Base-by-base conservation (phyloP, 2,329 filamentous ascomycete species). In the Paecilomyces formosus region DNA sequence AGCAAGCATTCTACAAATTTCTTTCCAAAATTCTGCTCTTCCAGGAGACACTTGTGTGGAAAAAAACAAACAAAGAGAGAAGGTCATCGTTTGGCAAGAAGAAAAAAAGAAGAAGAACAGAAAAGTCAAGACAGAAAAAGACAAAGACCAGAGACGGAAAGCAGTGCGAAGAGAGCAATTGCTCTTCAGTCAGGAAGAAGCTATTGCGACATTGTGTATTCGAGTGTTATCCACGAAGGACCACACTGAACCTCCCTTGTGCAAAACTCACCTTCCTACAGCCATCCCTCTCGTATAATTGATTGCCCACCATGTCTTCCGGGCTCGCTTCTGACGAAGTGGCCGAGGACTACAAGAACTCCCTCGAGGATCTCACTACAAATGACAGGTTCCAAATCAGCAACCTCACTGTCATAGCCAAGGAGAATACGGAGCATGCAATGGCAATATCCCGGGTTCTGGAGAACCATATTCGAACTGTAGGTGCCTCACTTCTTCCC, bases 351-450 rank as follows among this genome's bases (percentile, higher is more conserved):
- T 99, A 96, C 79, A 90, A 89, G 73, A 89, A 91, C 71, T 94
- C 92, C 57, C 81, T 99, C 72, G 90, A 96, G 78, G 93, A 97
- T 75, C 82, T 99, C 69, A 90, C 89, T 64, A 84, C 87, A 72
- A 97, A 97, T 78, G 90, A 91, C 77, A 88, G 92, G 71, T 91
- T 91, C 76, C 93, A 97, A 77, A 99, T 99, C 75, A 93, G 89
- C 81, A 97, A 95, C 77, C 78, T 99, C 77, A 99, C 94, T 62
- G 87, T 96, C 74, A 97, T 99, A 76, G 94, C 94, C 60, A 91
- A 95, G 75, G 94, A 99, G 76, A 96, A 96, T 70, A 97, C 92
- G 64, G 92, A 96, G 76, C 89, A 97, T 79, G 94, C 94, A 35
- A 85, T 95, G 74, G 90, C 89, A 64, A 97, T 99, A 68, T 92